Percentiles rank a stretch among this genome's conserved stretches.
These are phyloP conservation scores for Melanomma pulvis-pyrius DNA, from an alignment of 495 filamentous ascomycete species.

Conservation along the genomic window DNA sequence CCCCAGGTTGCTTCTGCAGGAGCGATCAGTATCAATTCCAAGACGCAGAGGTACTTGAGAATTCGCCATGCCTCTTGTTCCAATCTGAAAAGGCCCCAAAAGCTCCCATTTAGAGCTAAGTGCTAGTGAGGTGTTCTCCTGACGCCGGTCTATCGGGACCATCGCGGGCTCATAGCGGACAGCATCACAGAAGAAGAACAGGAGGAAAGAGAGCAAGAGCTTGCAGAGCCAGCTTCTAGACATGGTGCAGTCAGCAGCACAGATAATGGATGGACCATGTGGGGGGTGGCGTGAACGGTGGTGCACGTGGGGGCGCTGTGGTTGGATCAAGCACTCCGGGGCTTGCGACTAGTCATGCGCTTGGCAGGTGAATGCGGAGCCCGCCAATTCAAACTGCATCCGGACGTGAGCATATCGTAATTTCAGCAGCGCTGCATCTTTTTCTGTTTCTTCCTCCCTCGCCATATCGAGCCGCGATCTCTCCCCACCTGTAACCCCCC, in stretches of 20 bases:
- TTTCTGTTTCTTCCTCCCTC: not conserved
- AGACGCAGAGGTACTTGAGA: not conserved
- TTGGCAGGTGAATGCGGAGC: not conserved
- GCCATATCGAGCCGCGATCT: not conserved
- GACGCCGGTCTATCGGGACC: conserved; percentile 9
- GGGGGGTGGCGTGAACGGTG: conserved; percentile 3
- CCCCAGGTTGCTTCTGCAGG: conserved; percentile 60
- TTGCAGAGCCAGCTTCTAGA: not conserved
- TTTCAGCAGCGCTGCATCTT: not conserved
- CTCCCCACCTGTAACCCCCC: not conserved
- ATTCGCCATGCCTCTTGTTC: conserved; percentile 57
- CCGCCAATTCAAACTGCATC: conserved; percentile 15
- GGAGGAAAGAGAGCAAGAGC: not conserved
- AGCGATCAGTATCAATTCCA: conserved; percentile 13
- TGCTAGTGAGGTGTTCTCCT: conserved; percentile 31
- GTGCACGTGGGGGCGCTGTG: conserved; percentile 18
- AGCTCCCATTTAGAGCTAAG: conserved; percentile 55
- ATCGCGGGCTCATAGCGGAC: conserved; percentile 19
- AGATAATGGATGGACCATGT: not conserved
- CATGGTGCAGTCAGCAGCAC: not conserved
- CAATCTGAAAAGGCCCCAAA: conserved; percentile 63
- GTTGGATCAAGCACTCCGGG: conserved; percentile 24
- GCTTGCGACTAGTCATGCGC: not conserved
- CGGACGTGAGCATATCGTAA: conserved; percentile 18
- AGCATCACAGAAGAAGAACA: conserved; percentile 7